These are phyloP conservation scores for Macrophomina phaseolina DNA, from an alignment of 2,329 filamentous ascomycete genomes.

Conservation along the genomic window DNA sequence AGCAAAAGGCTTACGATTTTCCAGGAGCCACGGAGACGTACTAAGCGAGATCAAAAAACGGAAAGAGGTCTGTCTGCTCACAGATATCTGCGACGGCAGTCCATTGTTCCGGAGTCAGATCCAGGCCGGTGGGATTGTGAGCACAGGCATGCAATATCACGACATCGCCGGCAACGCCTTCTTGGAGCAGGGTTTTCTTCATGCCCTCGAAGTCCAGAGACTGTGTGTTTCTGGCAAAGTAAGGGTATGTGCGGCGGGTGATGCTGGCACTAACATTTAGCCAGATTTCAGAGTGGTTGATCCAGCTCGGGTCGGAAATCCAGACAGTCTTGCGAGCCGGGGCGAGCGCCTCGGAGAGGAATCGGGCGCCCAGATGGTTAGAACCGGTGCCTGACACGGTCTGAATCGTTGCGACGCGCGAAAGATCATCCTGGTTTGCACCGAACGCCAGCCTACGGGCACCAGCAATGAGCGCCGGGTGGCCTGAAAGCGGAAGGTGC, in stretches of 20 bases:
- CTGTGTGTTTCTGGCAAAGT: constrained; percentile 35
- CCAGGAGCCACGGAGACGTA: neutral
- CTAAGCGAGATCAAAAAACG: constrained; percentile 47
- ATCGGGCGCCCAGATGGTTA: constrained; percentile 38
- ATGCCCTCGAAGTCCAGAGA: constrained; percentile 41
- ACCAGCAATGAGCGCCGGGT: constrained; percentile 31
- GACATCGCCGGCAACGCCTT: constrained; percentile 38
- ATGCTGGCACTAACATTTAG: constrained; percentile 29
- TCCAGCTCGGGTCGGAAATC: constrained; percentile 41
- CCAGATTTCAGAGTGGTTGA: constrained; percentile 43
- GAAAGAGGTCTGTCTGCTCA: constrained; percentile 37
- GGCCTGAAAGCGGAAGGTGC: constrained; percentile 34
- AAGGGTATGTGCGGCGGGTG: constrained; percentile 32
- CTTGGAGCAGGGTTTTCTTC: constrained; percentile 32
- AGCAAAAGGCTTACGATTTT: neutral
- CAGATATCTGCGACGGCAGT: constrained; percentile 38
- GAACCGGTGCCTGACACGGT: constrained; percentile 46
- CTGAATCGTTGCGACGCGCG: constrained; percentile 39
- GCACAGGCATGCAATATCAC: constrained; percentile 45
- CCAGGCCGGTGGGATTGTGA: constrained; percentile 48
- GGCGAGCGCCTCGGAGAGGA: constrained; percentile 32
- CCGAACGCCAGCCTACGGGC: constrained; percentile 38
- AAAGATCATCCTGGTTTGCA: neutral
- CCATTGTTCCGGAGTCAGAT: constrained; percentile 45
- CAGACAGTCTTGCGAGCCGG: constrained; percentile 37